Base-by-base conservation (phyloP, 441 rosid genomes). In the Erodium trifolium region DNA sequence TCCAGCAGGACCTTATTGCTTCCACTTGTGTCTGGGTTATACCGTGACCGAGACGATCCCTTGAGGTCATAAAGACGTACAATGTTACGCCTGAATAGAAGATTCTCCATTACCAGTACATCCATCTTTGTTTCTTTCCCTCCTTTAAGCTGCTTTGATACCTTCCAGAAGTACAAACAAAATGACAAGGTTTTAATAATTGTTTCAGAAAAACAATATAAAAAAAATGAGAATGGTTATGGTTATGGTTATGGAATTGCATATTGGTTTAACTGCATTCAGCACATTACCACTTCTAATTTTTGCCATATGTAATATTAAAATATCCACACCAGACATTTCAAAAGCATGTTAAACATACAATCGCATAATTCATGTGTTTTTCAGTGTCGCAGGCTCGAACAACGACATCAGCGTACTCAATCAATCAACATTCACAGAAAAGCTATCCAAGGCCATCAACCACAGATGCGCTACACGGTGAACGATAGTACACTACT, bases 81-180 rank as follows among this genome's bases (percentile, higher is more conserved):
- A 69, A 95, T 84, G 51, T 76, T 87, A 81, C 98, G 84, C 76
- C 88, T 76, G 49, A 82, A 92, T 69, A 95, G 80, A 76, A 95
- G 93, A 81, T 95, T 95, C 83, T 95, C 99, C 97, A 95, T 95
- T 37, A 95, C 89, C 66, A 95, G 80, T 70, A 95, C 90, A 78
- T 92, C 96, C 84, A 88, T 95, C 86, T 82, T 95, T 3, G 84
- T 73, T 76, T 92, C 99, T 79, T 78, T 92, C 73, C 92, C 98
- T 55, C 95, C 89, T 81, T 84, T 92, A 16, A 86, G 75, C 68
- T 84, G 89, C 79, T 90, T 92, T 29, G 90, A 76, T 47, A 92
- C 96, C 98, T 89, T 78, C 67, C 64, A 79, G 63, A 37, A 4
- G 29, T 12, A 18, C 71, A 16, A 47, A 3, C 53, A 62, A 7